Conservation (phyloP, 176 grass and related monocot species). For the Rhynchospora breviuscula region DNA sequence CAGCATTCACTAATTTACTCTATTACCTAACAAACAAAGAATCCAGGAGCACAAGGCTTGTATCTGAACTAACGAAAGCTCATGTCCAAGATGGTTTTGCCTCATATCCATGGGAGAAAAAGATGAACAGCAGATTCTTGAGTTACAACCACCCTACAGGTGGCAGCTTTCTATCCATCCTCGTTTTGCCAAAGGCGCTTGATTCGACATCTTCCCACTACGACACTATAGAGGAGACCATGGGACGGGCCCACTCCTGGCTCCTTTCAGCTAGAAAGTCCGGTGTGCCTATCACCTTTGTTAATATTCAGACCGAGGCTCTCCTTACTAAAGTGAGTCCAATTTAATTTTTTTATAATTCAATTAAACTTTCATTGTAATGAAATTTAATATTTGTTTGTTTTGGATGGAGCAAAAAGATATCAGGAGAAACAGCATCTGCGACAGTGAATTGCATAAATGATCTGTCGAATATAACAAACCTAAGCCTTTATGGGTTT, state of each 20-base stretch:
- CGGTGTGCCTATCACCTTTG: slow-evolving; percentile 51
- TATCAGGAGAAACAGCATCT: slow-evolving; percentile 70
- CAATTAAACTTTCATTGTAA: not conserved
- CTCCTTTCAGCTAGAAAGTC: slow-evolving; percentile 44
- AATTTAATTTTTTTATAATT: not conserved
- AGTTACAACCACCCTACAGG: slow-evolving; percentile 19
- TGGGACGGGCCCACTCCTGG: slow-evolving; percentile 58
- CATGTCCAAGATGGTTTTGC: slow-evolving; percentile 71
- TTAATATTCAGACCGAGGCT: slow-evolving; percentile 64
- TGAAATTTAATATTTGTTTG: not conserved
- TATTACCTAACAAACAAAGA: slow-evolving; percentile 26
- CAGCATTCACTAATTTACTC: not conserved
- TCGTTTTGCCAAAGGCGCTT: slow-evolving; percentile 53
- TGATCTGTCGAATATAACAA: slow-evolving; percentile 52
- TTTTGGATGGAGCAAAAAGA: slow-evolving; percentile 31
- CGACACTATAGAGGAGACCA: slow-evolving; percentile 56
- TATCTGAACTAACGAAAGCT: slow-evolving; percentile 56
- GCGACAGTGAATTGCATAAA: slow-evolving; percentile 64
- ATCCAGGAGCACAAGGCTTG: slow-evolving; percentile 54
- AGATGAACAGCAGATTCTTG: slow-evolving; percentile 26
- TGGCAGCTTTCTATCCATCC: slow-evolving; percentile 50
- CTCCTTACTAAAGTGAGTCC: slow-evolving; percentile 70
- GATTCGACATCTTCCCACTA: slow-evolving; percentile 43
- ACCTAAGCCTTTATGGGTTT: slow-evolving; percentile 64
- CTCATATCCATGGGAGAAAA: slow-evolving; percentile 71